Evolutionary conservation across 2,329 filamentous ascomycete species (phyloP).

Genomic region (Furcasterigmium furcatum): DNA sequence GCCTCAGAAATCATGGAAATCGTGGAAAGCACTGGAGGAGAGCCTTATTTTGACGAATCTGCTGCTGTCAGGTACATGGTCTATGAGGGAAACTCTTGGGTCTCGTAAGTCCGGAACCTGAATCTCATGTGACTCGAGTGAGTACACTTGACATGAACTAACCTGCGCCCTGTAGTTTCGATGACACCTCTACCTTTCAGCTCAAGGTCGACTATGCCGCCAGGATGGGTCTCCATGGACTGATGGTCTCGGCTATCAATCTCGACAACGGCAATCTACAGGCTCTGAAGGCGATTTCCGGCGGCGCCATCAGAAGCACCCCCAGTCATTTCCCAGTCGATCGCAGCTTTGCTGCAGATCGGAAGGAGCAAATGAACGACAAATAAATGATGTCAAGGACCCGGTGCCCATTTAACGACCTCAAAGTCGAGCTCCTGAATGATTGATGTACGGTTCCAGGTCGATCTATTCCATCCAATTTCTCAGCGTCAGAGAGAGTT

Average conservation of each 20-base stretch:
- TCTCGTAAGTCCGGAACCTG: background rate
- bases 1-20: background rate
- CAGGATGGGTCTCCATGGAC: background rate
- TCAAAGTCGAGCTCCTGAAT: too few species aligned
- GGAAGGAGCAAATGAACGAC: too few species aligned
- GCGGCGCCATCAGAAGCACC: background rate
- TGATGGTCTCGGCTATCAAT: background rate
- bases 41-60: background rate
- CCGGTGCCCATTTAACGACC: too few species aligned
- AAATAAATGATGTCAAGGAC: too few species aligned
- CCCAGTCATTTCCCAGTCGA: background rate
- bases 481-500: too few species aligned
- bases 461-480: too few species aligned
- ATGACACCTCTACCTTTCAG: background rate
- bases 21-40: background rate
- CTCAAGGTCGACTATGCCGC: background rate
- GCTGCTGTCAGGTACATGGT: background rate
- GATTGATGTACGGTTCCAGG: too few species aligned
- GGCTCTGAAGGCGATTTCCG: background rate
- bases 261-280: background rate
- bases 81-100: background rate
- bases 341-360: too few species aligned
- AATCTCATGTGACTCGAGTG: background rate
- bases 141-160: background rate
- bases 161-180: background rate